A percentile compares a stretch with the other conserved stretches of the same genome.
These are phyloP conservation scores for Fonsecaea nubica DNA, from an alignment of 2,329 filamentous ascomycete species.

Conservation along the genomic window DNA sequence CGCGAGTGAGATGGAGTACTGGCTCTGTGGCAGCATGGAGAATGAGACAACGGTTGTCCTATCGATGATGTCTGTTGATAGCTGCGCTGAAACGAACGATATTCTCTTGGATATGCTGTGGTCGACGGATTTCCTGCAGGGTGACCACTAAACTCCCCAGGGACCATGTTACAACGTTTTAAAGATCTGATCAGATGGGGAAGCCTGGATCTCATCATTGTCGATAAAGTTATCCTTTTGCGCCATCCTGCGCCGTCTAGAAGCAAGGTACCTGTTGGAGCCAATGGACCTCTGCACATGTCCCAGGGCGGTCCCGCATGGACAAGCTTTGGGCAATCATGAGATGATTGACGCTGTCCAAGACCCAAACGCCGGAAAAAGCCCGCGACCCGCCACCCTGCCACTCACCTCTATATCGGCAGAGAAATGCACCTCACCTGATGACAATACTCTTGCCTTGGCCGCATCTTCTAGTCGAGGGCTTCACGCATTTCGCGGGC, in stretches of 20 bases:
- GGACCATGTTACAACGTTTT: neutral
- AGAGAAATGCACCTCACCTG: neutral
- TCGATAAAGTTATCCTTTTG: constrained; percentile 2
- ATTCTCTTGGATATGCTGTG: neutral
- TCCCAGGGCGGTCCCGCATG: neutral
- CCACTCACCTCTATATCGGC: neutral
- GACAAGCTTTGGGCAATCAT: neutral
- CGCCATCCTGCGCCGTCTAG: neutral
- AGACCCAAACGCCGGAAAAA: neutral
- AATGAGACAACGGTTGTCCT: neutral
- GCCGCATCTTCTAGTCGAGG: neutral
- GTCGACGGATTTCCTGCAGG: neutral
- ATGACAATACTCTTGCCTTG: neutral
- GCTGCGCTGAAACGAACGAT: neutral
- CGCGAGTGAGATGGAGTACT: neutral
- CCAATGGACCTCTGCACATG: neutral
- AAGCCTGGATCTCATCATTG: neutral
- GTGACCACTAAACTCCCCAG: neutral
- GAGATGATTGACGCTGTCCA: neutral
- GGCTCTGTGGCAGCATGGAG: neutral
- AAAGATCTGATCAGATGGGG: neutral
- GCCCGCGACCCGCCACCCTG: neutral
- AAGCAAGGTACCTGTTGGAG: neutral
- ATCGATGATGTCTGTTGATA: neutral
- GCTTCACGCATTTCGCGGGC: neutral